These are phyloP conservation scores for Ceriops tagal DNA, from an alignment of 345 rosid genomes.

Conservation along the genomic window DNA sequence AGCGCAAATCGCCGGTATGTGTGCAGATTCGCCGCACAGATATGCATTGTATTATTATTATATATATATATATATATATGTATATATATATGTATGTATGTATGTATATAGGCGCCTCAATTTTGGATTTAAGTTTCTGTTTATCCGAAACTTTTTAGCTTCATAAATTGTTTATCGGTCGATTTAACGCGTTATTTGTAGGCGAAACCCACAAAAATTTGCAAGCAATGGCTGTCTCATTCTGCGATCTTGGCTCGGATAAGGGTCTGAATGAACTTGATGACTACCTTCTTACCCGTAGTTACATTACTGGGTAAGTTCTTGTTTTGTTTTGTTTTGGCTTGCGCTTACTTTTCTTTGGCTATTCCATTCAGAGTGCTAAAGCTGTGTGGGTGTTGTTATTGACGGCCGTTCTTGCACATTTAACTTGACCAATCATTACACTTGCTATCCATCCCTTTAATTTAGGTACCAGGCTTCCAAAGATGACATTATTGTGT, in stretches of 20 bases:
- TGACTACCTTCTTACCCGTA: slow-evolving; percentile 77
- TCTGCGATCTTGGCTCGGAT: slow-evolving; percentile 45
- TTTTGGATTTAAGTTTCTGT: too few species aligned
- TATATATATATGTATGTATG: too few species aligned
- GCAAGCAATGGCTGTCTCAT: slow-evolving; percentile 55
- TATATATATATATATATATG: too few species aligned
- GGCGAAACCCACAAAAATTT: neutral
- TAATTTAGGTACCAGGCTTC: slow-evolving; percentile 77
- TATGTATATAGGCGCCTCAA: too few species aligned
- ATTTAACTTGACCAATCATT: too few species aligned
- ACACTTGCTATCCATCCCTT: too few species aligned
- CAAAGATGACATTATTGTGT: slow-evolving; percentile 75
- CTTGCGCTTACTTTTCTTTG: neutral
- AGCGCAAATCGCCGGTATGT: neutral
- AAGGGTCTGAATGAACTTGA: slow-evolving; percentile 84
- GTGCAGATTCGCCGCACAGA: neutral
- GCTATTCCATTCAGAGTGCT: neutral
- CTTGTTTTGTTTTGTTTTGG: too few species aligned
- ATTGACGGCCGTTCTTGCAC: too few species aligned
- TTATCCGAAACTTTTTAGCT: too few species aligned
- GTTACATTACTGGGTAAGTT: slow-evolving; percentile 76
- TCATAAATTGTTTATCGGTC: too few species aligned
- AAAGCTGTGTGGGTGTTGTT: neutral
- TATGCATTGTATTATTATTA: too few species aligned
- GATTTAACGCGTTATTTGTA: neutral